A percentile compares a stretch with the other conserved stretches of the same genome.
phyloP scores from a whole-genome alignment of 1,284 basidiomycete genomes.

The Moniliophthora roreri region DNA sequence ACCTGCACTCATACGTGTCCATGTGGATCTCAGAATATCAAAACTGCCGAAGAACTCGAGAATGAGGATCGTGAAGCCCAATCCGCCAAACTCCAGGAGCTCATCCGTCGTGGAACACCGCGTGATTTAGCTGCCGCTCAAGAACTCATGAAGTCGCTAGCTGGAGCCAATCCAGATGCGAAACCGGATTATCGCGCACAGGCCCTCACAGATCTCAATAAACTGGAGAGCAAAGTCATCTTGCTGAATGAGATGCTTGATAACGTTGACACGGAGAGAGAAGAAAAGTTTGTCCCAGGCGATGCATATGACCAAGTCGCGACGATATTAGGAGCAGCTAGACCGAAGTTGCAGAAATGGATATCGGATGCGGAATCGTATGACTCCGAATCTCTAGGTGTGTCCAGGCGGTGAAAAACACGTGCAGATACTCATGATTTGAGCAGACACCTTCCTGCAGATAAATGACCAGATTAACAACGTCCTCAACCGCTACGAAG shows the following conservation, averaged over 20 bases:
- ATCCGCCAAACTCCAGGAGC: constrained; percentile 95
- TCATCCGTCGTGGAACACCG: constrained; percentile 95
- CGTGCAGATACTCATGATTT: background rate
- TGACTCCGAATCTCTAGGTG: constrained; percentile 87
- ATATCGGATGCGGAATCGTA: constrained; percentile 87
- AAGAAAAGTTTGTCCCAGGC: constrained; percentile 80
- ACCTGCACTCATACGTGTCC: constrained; percentile 12
- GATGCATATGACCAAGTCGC: constrained; percentile 99
- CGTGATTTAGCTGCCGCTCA: constrained; percentile 95
- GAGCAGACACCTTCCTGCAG: constrained; percentile 84
- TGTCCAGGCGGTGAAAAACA: constrained; percentile 21
- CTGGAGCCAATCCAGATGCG: constrained; percentile 93
- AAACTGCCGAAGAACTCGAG: constrained; percentile 95
- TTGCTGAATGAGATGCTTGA: constrained; percentile 96
- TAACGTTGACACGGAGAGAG: constrained; percentile 73
- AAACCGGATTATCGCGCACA: constrained; percentile 93
- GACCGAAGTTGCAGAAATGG: constrained; percentile 98
- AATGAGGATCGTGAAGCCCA: constrained; percentile 95
- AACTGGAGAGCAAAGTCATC: constrained; percentile 93
- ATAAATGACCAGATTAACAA: constrained; percentile 98
- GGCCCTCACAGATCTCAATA: constrained; percentile 88
- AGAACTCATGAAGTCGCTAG: constrained; percentile 95
- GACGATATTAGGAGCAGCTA: constrained; percentile 75
- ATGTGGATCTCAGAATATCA: constrained; percentile 64
- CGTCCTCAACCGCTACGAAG: constrained; percentile 86